Conservation (phyloP, 179 eudicot genomes). For the Spinacia oleracea region DNA sequence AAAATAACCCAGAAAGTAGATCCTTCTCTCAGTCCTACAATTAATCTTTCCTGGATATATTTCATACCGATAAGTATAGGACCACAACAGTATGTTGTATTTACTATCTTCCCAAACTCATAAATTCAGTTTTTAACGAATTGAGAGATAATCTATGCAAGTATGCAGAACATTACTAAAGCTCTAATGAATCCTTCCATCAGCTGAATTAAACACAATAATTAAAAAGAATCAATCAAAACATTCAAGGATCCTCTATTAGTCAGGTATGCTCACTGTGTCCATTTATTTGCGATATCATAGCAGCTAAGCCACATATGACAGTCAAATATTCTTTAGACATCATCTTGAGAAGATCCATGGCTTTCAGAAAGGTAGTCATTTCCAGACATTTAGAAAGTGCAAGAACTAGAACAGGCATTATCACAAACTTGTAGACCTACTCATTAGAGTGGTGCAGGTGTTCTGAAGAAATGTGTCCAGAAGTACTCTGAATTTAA, state of each 20-base stretch:
- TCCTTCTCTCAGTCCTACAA: neutral
- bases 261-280: neutral
- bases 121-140: too few species aligned
- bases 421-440: neutral
- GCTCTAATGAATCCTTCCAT: neutral
- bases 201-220: neutral
- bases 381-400: neutral
- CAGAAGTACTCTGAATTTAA: neutral
- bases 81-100: too few species aligned
- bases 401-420: neutral
- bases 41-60: neutral
- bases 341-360: neutral
- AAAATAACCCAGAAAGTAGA: too few species aligned
- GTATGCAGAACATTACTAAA: neutral
- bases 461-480: neutral
- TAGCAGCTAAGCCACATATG: conserved; percentile 3
- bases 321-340: too few species aligned
- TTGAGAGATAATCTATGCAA: neutral
- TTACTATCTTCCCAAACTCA: neutral
- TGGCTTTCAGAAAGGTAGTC: neutral
- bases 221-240: neutral
- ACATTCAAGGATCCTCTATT: neutral
- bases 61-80: neutral
- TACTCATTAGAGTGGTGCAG: neutral
- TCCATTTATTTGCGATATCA: neutral